phyloP scores from a whole-genome alignment of 2,329 filamentous ascomycete species.

The Fusarium subglutinans region DNA sequence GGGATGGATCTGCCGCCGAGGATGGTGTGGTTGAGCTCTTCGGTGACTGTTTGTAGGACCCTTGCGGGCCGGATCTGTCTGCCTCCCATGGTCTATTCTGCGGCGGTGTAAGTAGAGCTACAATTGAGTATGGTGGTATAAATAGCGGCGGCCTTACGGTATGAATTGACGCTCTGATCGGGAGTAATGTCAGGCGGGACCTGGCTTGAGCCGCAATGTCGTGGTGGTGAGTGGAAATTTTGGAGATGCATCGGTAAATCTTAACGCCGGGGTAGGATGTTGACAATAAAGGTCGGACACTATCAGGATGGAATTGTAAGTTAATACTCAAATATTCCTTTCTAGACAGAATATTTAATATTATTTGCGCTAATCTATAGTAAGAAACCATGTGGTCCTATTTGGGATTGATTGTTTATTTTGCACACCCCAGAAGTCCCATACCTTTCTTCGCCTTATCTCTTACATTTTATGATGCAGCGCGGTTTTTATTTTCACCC shows the following conservation, averaged over 20 bases:
- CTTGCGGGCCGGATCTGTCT: conserved; percentile 58
- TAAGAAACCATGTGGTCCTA: accelerated
- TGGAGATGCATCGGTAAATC: conserved; percentile 45
- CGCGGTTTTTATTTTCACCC: conserved; percentile 8
- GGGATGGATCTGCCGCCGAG: conserved; percentile 48
- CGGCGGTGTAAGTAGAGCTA: conserved; percentile 1
- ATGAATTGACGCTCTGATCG: conserved; percentile 34
- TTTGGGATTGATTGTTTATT: accelerated
- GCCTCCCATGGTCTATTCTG: conserved; percentile 50
- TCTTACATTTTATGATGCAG: background rate
- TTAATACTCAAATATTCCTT: background rate
- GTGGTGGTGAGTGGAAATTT: conserved; percentile 44
- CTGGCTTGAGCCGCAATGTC: conserved; percentile 9
- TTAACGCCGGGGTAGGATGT: conserved; percentile 42
- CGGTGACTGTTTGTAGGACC: conserved; percentile 57
- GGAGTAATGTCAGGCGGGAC: conserved; percentile 26
- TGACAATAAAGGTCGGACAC: background rate
- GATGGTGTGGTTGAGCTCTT: conserved; percentile 55
- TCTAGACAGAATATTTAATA: background rate
- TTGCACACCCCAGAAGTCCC: accelerated
- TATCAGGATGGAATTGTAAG: too few species aligned
- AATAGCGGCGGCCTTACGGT: conserved; percentile 9
- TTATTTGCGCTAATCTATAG: accelerated
- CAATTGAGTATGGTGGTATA: background rate
- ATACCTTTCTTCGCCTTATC: accelerated